Base-by-base conservation (phyloP, 257 asterid genomes). In the Verbascum thapsus region DNA sequence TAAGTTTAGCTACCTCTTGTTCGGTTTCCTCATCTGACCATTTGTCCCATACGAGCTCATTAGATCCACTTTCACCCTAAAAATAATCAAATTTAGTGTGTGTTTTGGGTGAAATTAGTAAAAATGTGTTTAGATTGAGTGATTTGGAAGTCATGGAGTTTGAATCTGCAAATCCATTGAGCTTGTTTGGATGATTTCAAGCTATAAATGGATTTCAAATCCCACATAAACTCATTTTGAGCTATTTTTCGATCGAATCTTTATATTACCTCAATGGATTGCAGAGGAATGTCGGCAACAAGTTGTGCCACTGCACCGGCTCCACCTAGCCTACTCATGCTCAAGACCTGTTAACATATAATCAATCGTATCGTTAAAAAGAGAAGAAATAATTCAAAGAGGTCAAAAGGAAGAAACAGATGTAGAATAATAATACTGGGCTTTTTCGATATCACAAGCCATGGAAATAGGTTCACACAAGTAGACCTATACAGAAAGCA, bases 231-330 rank as follows among this genome's bases (percentile, higher is more conserved):
- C 32, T 26, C 5, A 26, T 26, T 26, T 26, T 26, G 32, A 26
- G 32, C 32, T 26, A 26, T 26, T 26, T 26, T 26, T 26, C n/a
- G n/a, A n/a, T n/a, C n/a, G n/a, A n/a, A 20, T n/a, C 48, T 48
- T 42, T 23, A 9, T 32, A 23, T 66, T 72, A 84, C 91, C 87
- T 84, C 87, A 40, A 74, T 69, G 58, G 85, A 74, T 66, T 78
- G 83, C 48, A 76, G 72, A 1, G 87, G 90, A 67, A 83, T 76
- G 63, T 83, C 90, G 3, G 90, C 82, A 56, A 83, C 90, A 57
- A 83, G 87, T 69, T 78, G 87, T 53, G 90, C 90, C 68, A 83
- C 87, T 30, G 90, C 90, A 76, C 90, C 78, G 68, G 87, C 90
- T 19, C 87, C 90, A 30, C 90, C 90, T 20, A 78, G 81, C 80